phyloP scores from a whole-genome alignment of 192 early-diverging fungal genomes.

The Coemansia sp. region DNA sequence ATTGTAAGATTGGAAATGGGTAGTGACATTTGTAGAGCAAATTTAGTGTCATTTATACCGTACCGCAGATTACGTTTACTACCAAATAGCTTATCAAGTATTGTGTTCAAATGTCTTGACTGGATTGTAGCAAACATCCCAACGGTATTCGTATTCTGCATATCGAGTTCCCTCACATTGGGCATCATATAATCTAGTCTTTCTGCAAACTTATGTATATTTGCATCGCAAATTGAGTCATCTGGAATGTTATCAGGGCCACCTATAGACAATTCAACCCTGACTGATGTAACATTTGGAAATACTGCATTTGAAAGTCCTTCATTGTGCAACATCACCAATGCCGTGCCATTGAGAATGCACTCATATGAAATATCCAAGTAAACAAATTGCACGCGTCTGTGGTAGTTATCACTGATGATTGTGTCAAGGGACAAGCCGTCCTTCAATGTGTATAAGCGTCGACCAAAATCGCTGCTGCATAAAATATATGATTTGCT shows the following conservation, averaged over 20 bases:
- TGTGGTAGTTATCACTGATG: background rate
- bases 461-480: background rate
- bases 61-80: background rate
- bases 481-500: background rate
- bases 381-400: background rate
- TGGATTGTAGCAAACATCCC: background rate
- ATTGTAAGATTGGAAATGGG: background rate
- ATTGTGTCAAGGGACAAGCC: background rate
- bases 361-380: background rate
- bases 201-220: background rate
- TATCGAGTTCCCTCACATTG: background rate
- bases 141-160: background rate
- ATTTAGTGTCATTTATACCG: background rate
- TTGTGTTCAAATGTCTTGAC: background rate
- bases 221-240: background rate
- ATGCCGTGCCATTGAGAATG: background rate
- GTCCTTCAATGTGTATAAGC: background rate
- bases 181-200: background rate
- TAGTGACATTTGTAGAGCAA: background rate
- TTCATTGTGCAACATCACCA: background rate
- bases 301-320: background rate
- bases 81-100: background rate
- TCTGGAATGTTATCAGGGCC: background rate
- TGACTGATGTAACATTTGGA: background rate
- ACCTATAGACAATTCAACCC: background rate